These are phyloP conservation scores for Perilla frutescens DNA, from an alignment of 257 asterid species.

Conservation along the genomic window DNA sequence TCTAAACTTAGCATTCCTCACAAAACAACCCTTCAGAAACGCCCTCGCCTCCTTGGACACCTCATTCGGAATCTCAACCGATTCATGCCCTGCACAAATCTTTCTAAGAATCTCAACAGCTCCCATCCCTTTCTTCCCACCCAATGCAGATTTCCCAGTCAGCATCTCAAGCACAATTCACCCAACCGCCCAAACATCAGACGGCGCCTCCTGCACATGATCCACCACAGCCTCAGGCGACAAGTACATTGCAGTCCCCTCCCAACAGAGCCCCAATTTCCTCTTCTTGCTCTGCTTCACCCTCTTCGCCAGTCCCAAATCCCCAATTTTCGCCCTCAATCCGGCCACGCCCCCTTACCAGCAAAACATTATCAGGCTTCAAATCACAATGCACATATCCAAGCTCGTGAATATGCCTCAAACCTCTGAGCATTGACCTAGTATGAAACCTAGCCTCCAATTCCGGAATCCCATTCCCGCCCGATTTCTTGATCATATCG, in stretches of 20 bases:
- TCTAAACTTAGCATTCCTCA: constrained; percentile 58
- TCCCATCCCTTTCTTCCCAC: neutral
- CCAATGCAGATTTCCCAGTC: constrained; percentile 25
- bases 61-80: constrained; percentile 49
- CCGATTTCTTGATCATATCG: constrained; percentile 56
- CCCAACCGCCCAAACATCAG: constrained; percentile 31
- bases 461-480: constrained; percentile 60
- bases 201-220: constrained; percentile 56
- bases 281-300: constrained; percentile 68
- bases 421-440: constrained; percentile 62
- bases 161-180: constrained; percentile 31
- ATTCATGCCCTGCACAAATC: constrained; percentile 24
- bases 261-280: constrained; percentile 67
- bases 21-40: constrained; percentile 77
- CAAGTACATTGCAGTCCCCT: constrained; percentile 80
- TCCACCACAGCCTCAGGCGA: constrained; percentile 80
- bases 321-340: constrained; percentile 70
- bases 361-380: constrained; percentile 80
- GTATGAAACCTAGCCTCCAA: constrained; percentile 61
- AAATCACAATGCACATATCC: constrained; percentile 95
- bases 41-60: constrained; percentile 61
- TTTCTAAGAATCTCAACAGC: neutral
- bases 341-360: constrained; percentile 32
- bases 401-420: constrained; percentile 55
- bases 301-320: constrained; percentile 84